Percentiles rank a stretch among this genome's conserved stretches.
phyloP scores from a whole-genome alignment of 2,329 filamentous ascomycete genomes.

The Aspergillus aculeatus region DNA sequence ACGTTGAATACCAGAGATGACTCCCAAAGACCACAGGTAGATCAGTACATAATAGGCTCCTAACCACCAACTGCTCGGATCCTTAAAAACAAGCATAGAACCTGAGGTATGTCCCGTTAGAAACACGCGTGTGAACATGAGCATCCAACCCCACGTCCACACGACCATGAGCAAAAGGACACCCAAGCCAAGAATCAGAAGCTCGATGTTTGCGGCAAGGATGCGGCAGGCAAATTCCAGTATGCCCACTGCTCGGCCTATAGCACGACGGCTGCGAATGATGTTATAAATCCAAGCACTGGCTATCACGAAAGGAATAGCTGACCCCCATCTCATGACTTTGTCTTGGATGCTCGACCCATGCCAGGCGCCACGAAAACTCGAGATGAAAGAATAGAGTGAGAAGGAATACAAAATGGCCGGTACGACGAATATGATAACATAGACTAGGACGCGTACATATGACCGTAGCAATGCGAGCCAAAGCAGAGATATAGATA shows the following conservation, averaged over 20 bases:
- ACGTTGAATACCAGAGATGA: slow-evolving; percentile 85
- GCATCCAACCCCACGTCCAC: slow-evolving; percentile 95
- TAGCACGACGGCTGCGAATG: slow-evolving; percentile 73
- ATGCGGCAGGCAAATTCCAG: slow-evolving; percentile 91
- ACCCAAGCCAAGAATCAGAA: slow-evolving; percentile 79
- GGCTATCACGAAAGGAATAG: slow-evolving; percentile 71
- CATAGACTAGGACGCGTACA: slow-evolving; percentile 75
- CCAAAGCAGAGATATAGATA: slow-evolving; percentile 87
- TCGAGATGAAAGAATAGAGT: slow-evolving; percentile 85
- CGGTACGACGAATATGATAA: slow-evolving; percentile 81
- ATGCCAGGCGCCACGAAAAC: slow-evolving; percentile 73
- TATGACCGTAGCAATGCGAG: slow-evolving; percentile 84
- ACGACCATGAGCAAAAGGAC: slow-evolving; percentile 72
- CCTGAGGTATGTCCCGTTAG: slow-evolving; percentile 78
- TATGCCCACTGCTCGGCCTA: slow-evolving; percentile 81
- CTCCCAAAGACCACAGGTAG: slow-evolving; percentile 90
- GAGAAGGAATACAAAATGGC: slow-evolving; percentile 85
- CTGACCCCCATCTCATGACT: slow-evolving; percentile 82
- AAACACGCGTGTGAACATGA: slow-evolving; percentile 95
- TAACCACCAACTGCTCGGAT: slow-evolving; percentile 89
- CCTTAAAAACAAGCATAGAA: slow-evolving; percentile 70
- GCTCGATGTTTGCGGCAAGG: slow-evolving; percentile 75
- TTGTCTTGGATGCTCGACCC: slow-evolving; percentile 81
- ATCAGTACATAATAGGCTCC: slow-evolving; percentile 89
- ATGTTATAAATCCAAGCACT: slow-evolving; percentile 82